phyloP scores from a whole-genome alignment of 73 alveolate species.

The Paramecium bursaria region DNA sequence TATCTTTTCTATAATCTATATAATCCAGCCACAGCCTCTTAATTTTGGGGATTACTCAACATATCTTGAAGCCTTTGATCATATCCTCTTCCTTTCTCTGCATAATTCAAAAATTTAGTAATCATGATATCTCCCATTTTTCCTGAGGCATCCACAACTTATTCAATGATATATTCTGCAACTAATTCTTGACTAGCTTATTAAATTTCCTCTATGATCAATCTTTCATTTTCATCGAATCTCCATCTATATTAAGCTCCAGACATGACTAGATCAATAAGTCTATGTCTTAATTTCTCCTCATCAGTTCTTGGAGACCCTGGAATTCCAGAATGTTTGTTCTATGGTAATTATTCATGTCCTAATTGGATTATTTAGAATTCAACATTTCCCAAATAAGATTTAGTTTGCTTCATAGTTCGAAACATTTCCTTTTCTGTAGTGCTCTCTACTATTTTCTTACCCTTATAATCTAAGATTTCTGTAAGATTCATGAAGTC shows the following conservation, averaged over 20 bases:
- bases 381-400: constrained; percentile 28
- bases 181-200: neutral
- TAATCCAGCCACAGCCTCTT: too few species aligned
- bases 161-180: constrained; percentile 7
- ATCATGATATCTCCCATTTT: neutral
- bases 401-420: constrained; percentile 23
- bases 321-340: constrained; percentile 49
- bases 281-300: constrained; percentile 16
- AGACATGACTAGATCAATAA: constrained; percentile 12
- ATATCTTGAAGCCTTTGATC: too few species aligned
- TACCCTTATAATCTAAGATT: neutral
- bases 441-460: neutral
- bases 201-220: neutral
- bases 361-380: constrained; percentile 14
- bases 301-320: constrained; percentile 50
- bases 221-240: constrained; percentile 1
- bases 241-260: constrained; percentile 39
- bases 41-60: too few species aligned
- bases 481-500: neutral
- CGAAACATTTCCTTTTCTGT: constrained; percentile 48
- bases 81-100: constrained; percentile 9
- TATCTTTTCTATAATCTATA: too few species aligned
- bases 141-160: constrained; percentile 7
- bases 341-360: neutral
- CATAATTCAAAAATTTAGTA: constrained; percentile 5